phyloP scores from a whole-genome alignment of 495 filamentous ascomycete species.

The Mytilinidion resinicola region DNA sequence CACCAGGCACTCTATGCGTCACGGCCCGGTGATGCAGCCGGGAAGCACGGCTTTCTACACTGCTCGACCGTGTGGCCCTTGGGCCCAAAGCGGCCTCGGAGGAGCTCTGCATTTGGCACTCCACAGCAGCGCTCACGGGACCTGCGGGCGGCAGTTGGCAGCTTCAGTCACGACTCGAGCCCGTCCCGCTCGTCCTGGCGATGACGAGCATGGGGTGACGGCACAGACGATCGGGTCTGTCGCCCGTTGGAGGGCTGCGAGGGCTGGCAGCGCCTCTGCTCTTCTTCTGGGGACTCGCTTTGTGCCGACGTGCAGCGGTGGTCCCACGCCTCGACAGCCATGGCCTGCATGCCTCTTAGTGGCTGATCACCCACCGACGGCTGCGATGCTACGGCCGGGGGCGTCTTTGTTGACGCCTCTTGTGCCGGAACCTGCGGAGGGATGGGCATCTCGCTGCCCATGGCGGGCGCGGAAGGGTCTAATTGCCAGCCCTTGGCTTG shows the following conservation, averaged over 20 bases:
- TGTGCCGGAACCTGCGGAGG: constrained; percentile 18
- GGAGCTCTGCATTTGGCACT: no score
- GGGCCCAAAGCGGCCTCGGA: no score
- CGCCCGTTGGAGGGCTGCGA: background rate
- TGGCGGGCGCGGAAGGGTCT: constrained; percentile 12
- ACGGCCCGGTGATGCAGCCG: no score
- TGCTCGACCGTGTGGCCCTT: no score
- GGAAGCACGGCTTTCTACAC: no score
- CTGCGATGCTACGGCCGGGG: constrained; percentile 3
- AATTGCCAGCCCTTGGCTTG: constrained; percentile 13
- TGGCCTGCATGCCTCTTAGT: background rate
- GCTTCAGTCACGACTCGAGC: no score
- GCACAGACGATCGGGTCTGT: background rate
- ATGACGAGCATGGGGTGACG: background rate
- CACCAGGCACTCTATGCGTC: no score
- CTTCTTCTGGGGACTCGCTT: background rate
- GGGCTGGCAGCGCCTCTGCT: background rate
- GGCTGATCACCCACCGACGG: constrained; percentile 18
- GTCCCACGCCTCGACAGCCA: constrained; percentile 19
- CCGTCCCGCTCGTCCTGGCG: background rate
- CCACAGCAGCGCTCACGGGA: no score
- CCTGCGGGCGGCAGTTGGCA: no score
- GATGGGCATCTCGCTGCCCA: constrained; percentile 13
- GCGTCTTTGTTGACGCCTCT: background rate
- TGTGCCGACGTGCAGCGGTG: constrained; percentile 3